Percentiles rank a stretch among this genome's conserved stretches.
Evolutionary conservation across 768 basidiomycete species (phyloP).

Genomic region (Sutorius australiensis): DNA sequence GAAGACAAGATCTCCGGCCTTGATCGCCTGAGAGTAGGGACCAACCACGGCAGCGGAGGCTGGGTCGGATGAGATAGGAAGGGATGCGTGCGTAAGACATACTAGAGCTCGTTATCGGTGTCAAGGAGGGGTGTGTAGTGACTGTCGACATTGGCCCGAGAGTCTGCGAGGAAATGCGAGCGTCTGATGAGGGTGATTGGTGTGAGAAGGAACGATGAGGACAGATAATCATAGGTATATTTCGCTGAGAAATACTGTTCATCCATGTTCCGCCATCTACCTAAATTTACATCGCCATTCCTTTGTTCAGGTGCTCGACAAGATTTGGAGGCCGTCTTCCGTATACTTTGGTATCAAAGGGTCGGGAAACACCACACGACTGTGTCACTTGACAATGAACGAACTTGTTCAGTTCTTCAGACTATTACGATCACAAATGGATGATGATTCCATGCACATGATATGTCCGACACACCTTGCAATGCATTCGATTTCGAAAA

Average conservation of each 20-base stretch:
- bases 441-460: not conserved
- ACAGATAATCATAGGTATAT: too few relatives aligned
- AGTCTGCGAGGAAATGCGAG: too few relatives aligned
- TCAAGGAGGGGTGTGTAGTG: slow-evolving; percentile 39
- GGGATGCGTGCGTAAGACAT: not conserved
- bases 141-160: slow-evolving; percentile 25
- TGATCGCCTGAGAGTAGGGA: slow-evolving; percentile 87
- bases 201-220: too few relatives aligned
- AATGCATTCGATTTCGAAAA: slow-evolving; percentile 91
- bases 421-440: slow-evolving; percentile 5
- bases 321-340: too few relatives aligned
- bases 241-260: too few relatives aligned
- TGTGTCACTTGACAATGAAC: not conserved
- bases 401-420: slow-evolving; percentile 14
- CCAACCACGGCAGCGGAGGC: slow-evolving; percentile 79
- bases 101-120: slow-evolving; percentile 34
- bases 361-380: not conserved
- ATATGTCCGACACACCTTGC: slow-evolving; percentile 50
- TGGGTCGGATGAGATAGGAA: slow-evolving; percentile 24
- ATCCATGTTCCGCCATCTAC: too few relatives aligned
- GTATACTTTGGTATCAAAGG: not conserved
- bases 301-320: too few relatives aligned
- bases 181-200: too few relatives aligned
- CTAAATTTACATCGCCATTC: too few relatives aligned
- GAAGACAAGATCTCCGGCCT: slow-evolving; percentile 81